Percentiles rank a stretch among this genome's conserved stretches.
Evolutionary conservation across 2,329 filamentous ascomycete species (phyloP).

Genomic region (Apiospora phragmitis): DNA sequence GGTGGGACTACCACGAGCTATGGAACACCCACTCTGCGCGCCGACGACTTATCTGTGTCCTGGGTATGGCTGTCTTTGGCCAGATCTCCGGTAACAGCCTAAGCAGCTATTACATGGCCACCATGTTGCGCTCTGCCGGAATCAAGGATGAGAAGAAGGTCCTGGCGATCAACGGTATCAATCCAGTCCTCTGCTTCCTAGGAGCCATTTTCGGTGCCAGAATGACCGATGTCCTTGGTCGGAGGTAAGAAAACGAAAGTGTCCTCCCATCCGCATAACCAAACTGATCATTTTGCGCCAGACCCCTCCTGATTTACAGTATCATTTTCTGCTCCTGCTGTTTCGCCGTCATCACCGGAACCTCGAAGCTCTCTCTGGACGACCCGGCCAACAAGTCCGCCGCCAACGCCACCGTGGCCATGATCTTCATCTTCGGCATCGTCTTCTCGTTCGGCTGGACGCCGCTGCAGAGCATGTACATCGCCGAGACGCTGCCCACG

Average conservation of each 20-base stretch:
- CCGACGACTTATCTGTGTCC: conserved; percentile 51
- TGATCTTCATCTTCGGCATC: conserved; percentile 54
- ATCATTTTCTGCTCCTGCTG: conserved; percentile 47
- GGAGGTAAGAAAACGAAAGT: conserved; percentile 24
- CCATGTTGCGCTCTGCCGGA: conserved; percentile 44
- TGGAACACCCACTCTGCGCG: conserved; percentile 49
- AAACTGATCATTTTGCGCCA: conserved; percentile 18
- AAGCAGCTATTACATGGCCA: conserved; percentile 11
- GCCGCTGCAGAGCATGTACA: conserved; percentile 50
- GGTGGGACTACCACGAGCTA: conserved; percentile 57
- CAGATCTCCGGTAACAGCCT: conserved; percentile 49
- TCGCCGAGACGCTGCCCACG: conserved; percentile 47
- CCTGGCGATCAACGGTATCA: conserved; percentile 52
- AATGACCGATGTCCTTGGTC: conserved; percentile 58
- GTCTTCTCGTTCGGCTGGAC: conserved; percentile 54
- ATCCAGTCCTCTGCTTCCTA: conserved; percentile 53
- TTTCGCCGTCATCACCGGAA: conserved; percentile 51
- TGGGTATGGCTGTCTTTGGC: conserved; percentile 52
- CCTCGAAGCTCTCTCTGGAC: conserved; percentile 43
- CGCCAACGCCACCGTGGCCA: conserved; percentile 47
- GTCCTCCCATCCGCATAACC: too few species aligned
- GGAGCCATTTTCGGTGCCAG: conserved; percentile 54
- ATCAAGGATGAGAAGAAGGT: conserved; percentile 47
- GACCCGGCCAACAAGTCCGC: conserved; percentile 35
- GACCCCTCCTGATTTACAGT: conserved; percentile 50